Conservation (phyloP, 2,329 filamentous ascomycete species). For the Periconia sp. region DNA sequence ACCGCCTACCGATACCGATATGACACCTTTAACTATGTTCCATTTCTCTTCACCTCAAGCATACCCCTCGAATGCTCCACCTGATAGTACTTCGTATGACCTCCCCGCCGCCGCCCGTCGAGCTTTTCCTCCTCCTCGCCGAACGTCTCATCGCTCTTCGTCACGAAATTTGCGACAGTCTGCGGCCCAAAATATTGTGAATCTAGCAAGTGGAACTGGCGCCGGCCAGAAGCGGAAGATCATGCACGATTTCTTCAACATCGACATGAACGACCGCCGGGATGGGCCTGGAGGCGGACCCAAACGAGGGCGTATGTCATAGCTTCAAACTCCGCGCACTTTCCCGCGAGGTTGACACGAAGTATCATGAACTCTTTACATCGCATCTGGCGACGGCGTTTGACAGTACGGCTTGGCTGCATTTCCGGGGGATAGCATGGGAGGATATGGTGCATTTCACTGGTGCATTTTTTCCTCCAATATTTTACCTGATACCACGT, state of each 20-base stretch:
- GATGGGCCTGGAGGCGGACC: constrained; percentile 50
- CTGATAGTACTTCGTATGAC: constrained; percentile 23
- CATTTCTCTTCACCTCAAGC: constrained; percentile 68
- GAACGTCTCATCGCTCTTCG: constrained; percentile 39
- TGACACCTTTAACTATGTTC: constrained; percentile 51
- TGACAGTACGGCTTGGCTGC: not conserved
- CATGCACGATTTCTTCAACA: constrained; percentile 74
- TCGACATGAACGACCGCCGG: constrained; percentile 63
- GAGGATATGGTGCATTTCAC: constrained; percentile 4
- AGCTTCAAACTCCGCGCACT: constrained; percentile 1
- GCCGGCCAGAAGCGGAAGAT: constrained; percentile 73
- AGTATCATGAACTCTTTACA: constrained; percentile 1
- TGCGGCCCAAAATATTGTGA: constrained; percentile 41
- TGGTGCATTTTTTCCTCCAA: constrained; percentile 4
- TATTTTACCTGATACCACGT: constrained; percentile 6
- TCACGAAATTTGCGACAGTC: constrained; percentile 34
- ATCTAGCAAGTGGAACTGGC: constrained; percentile 56
- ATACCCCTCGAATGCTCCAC: constrained; percentile 54
- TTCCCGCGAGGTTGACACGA: not conserved
- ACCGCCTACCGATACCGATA: constrained; percentile 29
- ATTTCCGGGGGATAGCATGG: not conserved
- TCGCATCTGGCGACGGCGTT: constrained; percentile 11
- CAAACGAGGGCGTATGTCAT: constrained; percentile 43
- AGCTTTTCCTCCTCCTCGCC: constrained; percentile 36
- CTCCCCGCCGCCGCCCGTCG: constrained; percentile 32